These are phyloP conservation scores for Solanum infundibuliforme DNA, from an alignment of 257 asterid genomes.

Conservation along the genomic window DNA sequence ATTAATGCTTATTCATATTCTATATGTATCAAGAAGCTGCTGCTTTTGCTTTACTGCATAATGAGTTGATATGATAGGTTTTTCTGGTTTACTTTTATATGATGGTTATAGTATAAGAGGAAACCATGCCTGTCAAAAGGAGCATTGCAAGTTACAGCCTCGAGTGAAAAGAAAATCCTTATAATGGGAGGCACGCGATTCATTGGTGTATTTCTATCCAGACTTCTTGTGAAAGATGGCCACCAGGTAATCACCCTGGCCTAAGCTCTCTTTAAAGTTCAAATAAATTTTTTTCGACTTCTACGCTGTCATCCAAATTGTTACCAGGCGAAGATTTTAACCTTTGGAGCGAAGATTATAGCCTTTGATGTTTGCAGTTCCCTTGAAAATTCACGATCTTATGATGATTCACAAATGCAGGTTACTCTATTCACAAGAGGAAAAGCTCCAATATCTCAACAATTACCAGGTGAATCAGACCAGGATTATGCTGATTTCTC, in stretches of 20 bases:
- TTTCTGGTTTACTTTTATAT: neutral
- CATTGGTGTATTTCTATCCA: slow-evolving; percentile 80
- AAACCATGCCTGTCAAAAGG: slow-evolving; percentile 53
- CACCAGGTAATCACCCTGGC: slow-evolving; percentile 47
- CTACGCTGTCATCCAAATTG: neutral
- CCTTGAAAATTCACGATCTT: neutral
- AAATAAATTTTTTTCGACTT: neutral
- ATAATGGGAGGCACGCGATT: slow-evolving; percentile 98
- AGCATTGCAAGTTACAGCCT: slow-evolving; percentile 52
- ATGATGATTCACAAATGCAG: slow-evolving; percentile 23
- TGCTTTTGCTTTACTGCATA: neutral
- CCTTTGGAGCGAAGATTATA: neutral
- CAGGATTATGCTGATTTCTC: slow-evolving; percentile 61
- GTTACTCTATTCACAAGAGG: slow-evolving; percentile 97
- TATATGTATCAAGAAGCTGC: neutral
- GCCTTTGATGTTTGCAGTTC: neutral
- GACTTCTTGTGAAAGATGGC: slow-evolving; percentile 95
- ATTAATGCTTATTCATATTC: neutral
- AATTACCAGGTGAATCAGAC: slow-evolving; percentile 87
- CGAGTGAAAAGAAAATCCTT: slow-evolving; percentile 83
- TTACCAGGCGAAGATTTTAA: neutral
- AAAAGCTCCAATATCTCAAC: slow-evolving; percentile 86
- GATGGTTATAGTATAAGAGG: slow-evolving; percentile 47
- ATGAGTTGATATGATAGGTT: neutral
- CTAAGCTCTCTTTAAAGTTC: neutral